These are phyloP conservation scores for Theobroma cacao DNA, from an alignment of 345 rosid genomes.

Conservation along the genomic window DNA sequence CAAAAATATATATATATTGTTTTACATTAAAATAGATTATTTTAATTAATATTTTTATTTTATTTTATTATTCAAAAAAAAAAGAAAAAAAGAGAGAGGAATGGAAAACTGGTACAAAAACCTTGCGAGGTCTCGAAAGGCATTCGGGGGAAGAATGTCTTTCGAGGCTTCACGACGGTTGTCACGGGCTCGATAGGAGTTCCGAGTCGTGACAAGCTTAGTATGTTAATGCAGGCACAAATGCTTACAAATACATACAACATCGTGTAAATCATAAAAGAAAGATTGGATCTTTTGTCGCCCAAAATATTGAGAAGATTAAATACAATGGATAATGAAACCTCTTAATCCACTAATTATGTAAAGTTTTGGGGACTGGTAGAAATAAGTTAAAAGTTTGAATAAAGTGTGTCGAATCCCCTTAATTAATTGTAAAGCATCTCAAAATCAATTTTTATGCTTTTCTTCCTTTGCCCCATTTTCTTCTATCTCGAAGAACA, in stretches of 20 bases:
- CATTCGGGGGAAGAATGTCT: too few species aligned
- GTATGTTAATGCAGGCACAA: too few species aligned
- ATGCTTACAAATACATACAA: neutral
- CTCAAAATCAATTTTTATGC: neutral
- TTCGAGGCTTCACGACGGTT: too few species aligned
- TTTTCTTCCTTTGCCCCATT: neutral
- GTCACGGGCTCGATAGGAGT: too few species aligned
- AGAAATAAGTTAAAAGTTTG: neutral
- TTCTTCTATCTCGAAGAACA: neutral
- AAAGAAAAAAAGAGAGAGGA: too few species aligned
- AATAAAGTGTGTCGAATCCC: neutral
- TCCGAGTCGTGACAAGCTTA: too few species aligned
- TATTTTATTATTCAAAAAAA: too few species aligned
- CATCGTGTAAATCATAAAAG: neutral
- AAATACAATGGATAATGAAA: neutral
- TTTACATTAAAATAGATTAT: too few species aligned
- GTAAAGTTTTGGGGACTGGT: neutral
- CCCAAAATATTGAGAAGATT: neutral
- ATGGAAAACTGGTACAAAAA: too few species aligned
- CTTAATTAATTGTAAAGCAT: neutral
- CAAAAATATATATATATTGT: too few species aligned
- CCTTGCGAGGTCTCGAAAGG: too few species aligned
- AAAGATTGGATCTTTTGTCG: neutral
- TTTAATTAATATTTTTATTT: too few species aligned
- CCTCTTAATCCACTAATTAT: neutral